Percentiles rank a stretch among this genome's conserved stretches.
Conservation (phyloP, 768 basidiomycete genomes). For the Tephrocybe sp. region DNA sequence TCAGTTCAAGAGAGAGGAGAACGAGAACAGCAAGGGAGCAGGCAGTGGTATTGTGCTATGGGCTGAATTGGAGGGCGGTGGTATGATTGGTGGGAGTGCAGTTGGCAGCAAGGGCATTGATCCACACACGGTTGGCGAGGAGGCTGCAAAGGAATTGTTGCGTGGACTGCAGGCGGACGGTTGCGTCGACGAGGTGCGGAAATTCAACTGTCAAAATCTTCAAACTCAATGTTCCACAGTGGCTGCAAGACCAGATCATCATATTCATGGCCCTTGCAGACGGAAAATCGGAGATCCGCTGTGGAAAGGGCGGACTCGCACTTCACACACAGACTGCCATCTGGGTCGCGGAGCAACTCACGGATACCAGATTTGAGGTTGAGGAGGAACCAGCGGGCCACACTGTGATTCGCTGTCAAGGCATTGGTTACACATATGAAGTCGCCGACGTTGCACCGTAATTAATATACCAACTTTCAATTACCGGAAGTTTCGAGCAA, state of each 20-base stretch:
- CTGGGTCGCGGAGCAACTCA: slow-evolving; percentile 68
- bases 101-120: slow-evolving; percentile 52
- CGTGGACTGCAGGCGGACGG: slow-evolving; percentile 62
- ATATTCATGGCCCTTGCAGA: slow-evolving; percentile 74
- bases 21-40: slow-evolving; percentile 48
- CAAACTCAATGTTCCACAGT: slow-evolving; percentile 21
- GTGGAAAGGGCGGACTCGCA: slow-evolving; percentile 55
- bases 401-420: slow-evolving; percentile 57
- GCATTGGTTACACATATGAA: slow-evolving; percentile 34
- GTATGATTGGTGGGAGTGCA: slow-evolving; percentile 68
- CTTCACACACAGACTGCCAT: slow-evolving; percentile 77
- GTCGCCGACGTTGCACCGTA: too few relatives aligned
- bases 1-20: slow-evolving; percentile 38
- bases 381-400: slow-evolving; percentile 41
- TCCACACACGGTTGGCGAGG: slow-evolving; percentile 50
- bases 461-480: too few relatives aligned
- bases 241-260: slow-evolving; percentile 73
- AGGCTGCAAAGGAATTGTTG: slow-evolving; percentile 60
- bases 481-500: too few relatives aligned
- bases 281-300: slow-evolving; percentile 57
- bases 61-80: slow-evolving; percentile 71
- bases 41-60: slow-evolving; percentile 75
- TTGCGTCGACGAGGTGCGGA: slow-evolving; percentile 68
- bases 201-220: not conserved
- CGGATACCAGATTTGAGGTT: slow-evolving; percentile 62